Evolutionary conservation across 1,139 yeast species (phyloP).

Genomic region (Yamadazyma dushanensis): DNA sequence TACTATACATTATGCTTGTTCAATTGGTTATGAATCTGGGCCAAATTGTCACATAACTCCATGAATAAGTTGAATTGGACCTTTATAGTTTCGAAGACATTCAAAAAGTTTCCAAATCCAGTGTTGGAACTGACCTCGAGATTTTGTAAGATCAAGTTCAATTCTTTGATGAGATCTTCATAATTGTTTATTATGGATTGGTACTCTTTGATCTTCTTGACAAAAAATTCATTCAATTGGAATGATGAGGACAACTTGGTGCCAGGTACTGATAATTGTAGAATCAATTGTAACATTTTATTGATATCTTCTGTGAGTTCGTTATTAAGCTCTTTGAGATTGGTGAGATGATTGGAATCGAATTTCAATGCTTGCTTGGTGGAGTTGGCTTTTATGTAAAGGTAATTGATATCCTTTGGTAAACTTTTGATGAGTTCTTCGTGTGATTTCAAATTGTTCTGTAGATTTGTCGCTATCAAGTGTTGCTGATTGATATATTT

Average conservation of each 20-base stretch:
- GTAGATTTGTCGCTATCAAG: conserved; percentile 75
- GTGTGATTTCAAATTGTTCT: conserved; percentile 64
- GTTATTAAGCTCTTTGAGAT: conserved; percentile 43
- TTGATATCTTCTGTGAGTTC: conserved; percentile 71
- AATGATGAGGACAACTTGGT: conserved; percentile 58
- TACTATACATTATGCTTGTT: conserved; percentile 15
- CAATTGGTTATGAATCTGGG: conserved; percentile 76
- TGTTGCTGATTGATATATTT: conserved; percentile 83
- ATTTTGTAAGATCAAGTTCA: conserved; percentile 50
- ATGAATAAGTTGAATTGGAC: conserved; percentile 84
- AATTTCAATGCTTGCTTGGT: conserved; percentile 65
- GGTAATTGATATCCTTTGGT: conserved; percentile 79
- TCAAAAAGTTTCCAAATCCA: conserved; percentile 53
- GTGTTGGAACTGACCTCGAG: conserved; percentile 47
- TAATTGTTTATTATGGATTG: conserved; percentile 66
- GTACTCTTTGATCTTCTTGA: conserved; percentile 64
- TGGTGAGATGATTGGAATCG: conserved; percentile 36
- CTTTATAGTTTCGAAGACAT: conserved; percentile 64
- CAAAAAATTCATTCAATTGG: conserved; percentile 48
- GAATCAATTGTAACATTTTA: conserved; percentile 62
- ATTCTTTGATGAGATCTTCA: conserved; percentile 72
- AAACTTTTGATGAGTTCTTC: conserved; percentile 72
- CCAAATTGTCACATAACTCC: conserved; percentile 88
- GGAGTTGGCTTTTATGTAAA: conserved; percentile 61
- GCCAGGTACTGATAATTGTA: conserved; percentile 68